phyloP scores from a whole-genome alignment of 495 filamentous ascomycete genomes.

The Neurospora sp. region DNA sequence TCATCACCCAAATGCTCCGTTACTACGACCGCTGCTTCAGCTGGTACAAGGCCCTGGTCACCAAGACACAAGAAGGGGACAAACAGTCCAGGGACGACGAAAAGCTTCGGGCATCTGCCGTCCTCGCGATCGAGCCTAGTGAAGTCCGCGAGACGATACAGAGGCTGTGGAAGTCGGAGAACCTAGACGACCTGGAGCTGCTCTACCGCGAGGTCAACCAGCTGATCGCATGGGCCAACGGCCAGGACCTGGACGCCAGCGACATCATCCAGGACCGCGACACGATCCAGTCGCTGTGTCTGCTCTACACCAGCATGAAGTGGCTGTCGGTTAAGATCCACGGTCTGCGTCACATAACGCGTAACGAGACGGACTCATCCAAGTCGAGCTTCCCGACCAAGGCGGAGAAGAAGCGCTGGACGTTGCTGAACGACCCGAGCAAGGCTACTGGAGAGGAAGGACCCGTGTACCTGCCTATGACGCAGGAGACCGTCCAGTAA shows the following conservation, averaged over 20 bases:
- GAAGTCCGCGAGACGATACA: slow-evolving; percentile 57
- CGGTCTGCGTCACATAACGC: slow-evolving; percentile 64
- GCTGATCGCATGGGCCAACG: slow-evolving; percentile 54
- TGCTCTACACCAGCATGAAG: slow-evolving; percentile 94
- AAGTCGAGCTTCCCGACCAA: slow-evolving; percentile 31
- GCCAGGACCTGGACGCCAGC: slow-evolving; percentile 53
- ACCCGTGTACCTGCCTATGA: slow-evolving; percentile 81
- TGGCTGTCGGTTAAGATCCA: slow-evolving; percentile 79
- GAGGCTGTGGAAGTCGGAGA: slow-evolving; percentile 49
- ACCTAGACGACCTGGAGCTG: slow-evolving; percentile 26
- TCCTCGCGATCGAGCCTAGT: slow-evolving; percentile 52
- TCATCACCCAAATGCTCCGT: slow-evolving; percentile 78
- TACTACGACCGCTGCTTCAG: slow-evolving; percentile 86
- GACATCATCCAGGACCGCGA: slow-evolving; percentile 88
- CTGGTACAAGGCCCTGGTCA: slow-evolving; percentile 72
- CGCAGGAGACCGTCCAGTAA: slow-evolving; percentile 67
- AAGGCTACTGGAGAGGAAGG: slow-evolving; percentile 36
- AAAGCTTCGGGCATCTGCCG: slow-evolving; percentile 60
- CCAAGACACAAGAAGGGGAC: slow-evolving; percentile 36
- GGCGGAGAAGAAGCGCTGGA: slow-evolving; percentile 64
- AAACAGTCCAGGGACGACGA: slow-evolving; percentile 20
- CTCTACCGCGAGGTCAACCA: slow-evolving; percentile 57
- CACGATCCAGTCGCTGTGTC: slow-evolving; percentile 68
- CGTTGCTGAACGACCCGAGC: slow-evolving; percentile 53
- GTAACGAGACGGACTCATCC: slow-evolving; percentile 43